These are phyloP conservation scores for Blastocladiella emersonii DNA, from an alignment of 371 early-diverging fungal species.

Conservation along the genomic window DNA sequence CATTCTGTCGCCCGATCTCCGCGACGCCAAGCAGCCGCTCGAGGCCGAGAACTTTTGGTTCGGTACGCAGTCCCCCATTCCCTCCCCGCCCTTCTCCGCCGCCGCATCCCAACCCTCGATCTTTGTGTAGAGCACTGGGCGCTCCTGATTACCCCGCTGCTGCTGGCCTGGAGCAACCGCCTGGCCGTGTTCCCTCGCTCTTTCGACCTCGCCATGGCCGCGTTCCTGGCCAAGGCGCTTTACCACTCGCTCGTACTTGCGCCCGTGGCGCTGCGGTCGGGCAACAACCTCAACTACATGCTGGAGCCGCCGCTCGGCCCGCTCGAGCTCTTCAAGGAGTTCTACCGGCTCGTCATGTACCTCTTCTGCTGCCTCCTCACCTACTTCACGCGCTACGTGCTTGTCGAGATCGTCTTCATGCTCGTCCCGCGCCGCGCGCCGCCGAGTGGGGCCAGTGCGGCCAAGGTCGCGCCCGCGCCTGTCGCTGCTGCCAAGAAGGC, in stretches of 20 bases:
- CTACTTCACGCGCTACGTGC: conserved; percentile 16
- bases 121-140: conserved; percentile 31
- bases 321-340: conserved; percentile 18
- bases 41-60: conserved; percentile 46
- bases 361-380: conserved; percentile 18
- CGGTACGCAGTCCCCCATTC: conserved; percentile 20
- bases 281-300: conserved; percentile 44
- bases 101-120: background rate
- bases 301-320: conserved; percentile 15
- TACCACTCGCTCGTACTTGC: conserved; percentile 40
- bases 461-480: too few species aligned
- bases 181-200: conserved; percentile 39
- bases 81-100: background rate
- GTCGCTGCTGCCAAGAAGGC: background rate
- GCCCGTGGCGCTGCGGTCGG: conserved; percentile 31
- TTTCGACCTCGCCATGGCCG: conserved; percentile 29
- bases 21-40: conserved; percentile 32
- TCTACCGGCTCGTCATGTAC: conserved; percentile 27
- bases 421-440: conserved; percentile 13
- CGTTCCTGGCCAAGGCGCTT: conserved; percentile 38
- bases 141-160: conserved; percentile 35
- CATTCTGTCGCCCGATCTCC: conserved; percentile 36
- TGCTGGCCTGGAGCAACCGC: conserved; percentile 41
- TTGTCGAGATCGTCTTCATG: conserved; percentile 19
- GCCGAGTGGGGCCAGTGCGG: too few species aligned